A percentile compares a stretch with the other conserved stretches of the same genome.
phyloP scores from a whole-genome alignment of 108 stramenopile species.

The Nitzschia sp. region DNA sequence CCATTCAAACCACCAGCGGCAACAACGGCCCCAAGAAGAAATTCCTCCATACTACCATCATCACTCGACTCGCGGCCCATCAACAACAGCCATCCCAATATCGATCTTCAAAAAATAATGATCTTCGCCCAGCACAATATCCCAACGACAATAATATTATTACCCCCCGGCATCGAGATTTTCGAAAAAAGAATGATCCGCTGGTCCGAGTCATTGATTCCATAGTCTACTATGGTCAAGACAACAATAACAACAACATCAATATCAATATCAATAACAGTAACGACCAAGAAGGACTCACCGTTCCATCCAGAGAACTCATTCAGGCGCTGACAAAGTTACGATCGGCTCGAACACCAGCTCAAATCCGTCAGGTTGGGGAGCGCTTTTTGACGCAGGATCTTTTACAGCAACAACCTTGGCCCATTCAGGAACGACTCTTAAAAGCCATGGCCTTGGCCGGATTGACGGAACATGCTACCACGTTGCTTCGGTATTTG shows the following conservation, averaged over 20 bases:
- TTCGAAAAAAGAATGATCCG: too few species aligned
- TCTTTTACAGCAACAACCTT: not conserved
- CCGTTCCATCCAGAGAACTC: not conserved
- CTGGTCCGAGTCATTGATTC: constrained; percentile 1
- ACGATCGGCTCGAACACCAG: not conserved
- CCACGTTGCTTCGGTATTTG: constrained; percentile 32
- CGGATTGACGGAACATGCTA: constrained; percentile 54
- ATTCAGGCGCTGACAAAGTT: not conserved
- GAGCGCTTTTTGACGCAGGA: not conserved
- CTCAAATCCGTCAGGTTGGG: not conserved
- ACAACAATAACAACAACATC: not conserved
- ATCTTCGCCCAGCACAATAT: too few species aligned
- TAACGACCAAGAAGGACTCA: too few species aligned
- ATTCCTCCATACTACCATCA: too few species aligned
- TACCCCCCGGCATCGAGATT: not conserved
- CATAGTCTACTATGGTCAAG: constrained; percentile 2
- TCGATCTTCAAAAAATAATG: too few species aligned
- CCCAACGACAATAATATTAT: too few species aligned
- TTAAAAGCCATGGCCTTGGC: constrained; percentile 57
- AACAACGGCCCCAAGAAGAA: too few species aligned
- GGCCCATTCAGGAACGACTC: constrained; percentile 54
- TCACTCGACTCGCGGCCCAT: too few species aligned
- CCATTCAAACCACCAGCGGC: too few species aligned
- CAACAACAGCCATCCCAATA: too few species aligned
- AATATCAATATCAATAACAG: not conserved